Evolutionary conservation across 2,329 filamentous ascomycete species (phyloP), one percentile per base, ranked within the genome.

Genomic region (Calonectria honghensis): DNA sequence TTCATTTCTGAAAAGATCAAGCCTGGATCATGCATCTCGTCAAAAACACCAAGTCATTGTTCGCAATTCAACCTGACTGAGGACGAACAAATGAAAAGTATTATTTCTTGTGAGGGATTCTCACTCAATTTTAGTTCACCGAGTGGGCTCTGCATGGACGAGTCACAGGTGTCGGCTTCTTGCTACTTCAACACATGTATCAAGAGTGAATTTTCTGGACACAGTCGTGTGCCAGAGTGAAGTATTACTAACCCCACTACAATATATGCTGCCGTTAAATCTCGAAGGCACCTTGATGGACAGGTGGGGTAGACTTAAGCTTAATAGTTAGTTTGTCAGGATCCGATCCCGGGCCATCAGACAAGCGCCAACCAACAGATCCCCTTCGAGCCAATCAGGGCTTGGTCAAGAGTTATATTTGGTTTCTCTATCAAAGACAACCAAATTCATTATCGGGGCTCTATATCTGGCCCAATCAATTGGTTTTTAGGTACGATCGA

Each of bases 281-380:
- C 5, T 24, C 9, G 10, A n/a, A 24, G 3, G 5, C n/a, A 48
- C 45, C 45, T 48, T 48, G 20, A 24, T 48, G 45, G 45, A 48
- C n/a, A 59, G 54, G 54, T 59, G 54, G 54, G 32, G 54, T 59
- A 37, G 32, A 24, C 31, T 59, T 24, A 35, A 59, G n/a, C 31
- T 59, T 35, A 39, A 37, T 32, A 24, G 7, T 32, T 35, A 59
- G 31, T n/a, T 24, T n/a, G 54, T 24, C 45, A 37, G 5, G 16
- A n/a, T 39, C 32, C 32, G 31, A 59, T 57, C 31, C 24, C n/a
- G 54, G 54, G 54, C 32, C 35, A 35, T 14, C 32, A 32, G n/a
- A 13, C 32, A 59, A 14, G 54, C 32, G 32, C 54, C 54, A 16
- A 59, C 54, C 54, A 59, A 59, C 54, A 37, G 20, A 39, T 59